These are phyloP conservation scores for Protomyces lactucae-debilis DNA, from an alignment of 1,139 yeast species.

Conservation along the genomic window DNA sequence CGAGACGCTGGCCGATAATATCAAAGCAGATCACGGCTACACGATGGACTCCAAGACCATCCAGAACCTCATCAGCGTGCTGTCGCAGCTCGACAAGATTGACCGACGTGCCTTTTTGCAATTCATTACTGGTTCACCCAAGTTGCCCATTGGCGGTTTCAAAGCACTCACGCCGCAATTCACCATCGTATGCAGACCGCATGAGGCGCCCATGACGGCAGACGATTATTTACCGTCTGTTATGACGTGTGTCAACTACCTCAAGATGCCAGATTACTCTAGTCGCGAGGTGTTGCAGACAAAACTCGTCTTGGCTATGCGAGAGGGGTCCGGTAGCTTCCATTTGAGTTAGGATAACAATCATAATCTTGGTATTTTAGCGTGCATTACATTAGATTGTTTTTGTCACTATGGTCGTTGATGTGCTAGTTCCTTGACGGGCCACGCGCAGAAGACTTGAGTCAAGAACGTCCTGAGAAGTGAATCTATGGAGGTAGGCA, in stretches of 20 bases:
- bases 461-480: too few relatives aligned
- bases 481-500: too few relatives aligned
- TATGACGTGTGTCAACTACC: slow-evolving; percentile 95
- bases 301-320: slow-evolving; percentile 63
- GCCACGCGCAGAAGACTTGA: too few relatives aligned
- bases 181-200: slow-evolving; percentile 78
- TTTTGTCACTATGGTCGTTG: not conserved
- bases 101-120: slow-evolving; percentile 74
- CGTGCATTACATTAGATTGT: not conserved
- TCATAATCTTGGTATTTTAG: not conserved
- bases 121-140: slow-evolving; percentile 90
- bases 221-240: slow-evolving; percentile 93
- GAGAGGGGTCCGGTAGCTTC: slow-evolving; percentile 88
- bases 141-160: slow-evolving; percentile 91
- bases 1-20: slow-evolving; percentile 50
- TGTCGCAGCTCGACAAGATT: slow-evolving; percentile 50
- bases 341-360: slow-evolving; percentile 52
- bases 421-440: not conserved
- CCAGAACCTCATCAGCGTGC: slow-evolving; percentile 53
- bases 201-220: slow-evolving; percentile 58
- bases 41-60: slow-evolving; percentile 64
- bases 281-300: slow-evolving; percentile 54
- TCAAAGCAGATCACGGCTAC: slow-evolving; percentile 90
- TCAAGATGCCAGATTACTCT: slow-evolving; percentile 81
- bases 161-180: slow-evolving; percentile 73